Percentiles rank a stretch among this genome's conserved stretches.
Conservation (phyloP, 1,139 yeast species). For the Arxiozyma slooffiae region DNA sequence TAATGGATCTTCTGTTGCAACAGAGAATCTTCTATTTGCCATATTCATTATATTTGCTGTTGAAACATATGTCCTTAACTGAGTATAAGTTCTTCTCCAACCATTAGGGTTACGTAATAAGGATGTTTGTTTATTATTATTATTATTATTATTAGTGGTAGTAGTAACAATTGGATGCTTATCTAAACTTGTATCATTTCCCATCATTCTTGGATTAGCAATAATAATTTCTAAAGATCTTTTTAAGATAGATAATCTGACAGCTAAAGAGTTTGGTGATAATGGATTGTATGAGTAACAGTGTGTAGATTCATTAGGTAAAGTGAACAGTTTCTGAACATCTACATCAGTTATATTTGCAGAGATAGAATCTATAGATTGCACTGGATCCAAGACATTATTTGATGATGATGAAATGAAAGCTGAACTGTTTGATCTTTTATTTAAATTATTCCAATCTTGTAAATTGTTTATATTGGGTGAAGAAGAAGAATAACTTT, state of each 20-base stretch:
- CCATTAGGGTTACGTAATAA: not conserved
- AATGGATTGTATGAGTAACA: conserved; percentile 78
- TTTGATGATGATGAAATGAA: not conserved
- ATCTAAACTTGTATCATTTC: not conserved
- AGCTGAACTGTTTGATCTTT: not conserved
- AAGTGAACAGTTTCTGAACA: conserved; percentile 31
- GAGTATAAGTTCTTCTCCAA: conserved; percentile 2
- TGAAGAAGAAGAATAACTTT: not conserved
- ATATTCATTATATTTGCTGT: not conserved
- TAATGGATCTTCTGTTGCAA: conserved; percentile 2
- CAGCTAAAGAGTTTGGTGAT: conserved; percentile 70
- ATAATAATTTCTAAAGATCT: conserved; percentile 57
- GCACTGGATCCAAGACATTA: conserved; percentile 5
- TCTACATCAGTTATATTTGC: conserved; percentile 33
- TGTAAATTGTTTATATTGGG: not conserved
- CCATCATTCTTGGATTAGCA: conserved; percentile 24
- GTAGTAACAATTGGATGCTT: not conserved
- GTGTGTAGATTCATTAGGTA: conserved; percentile 64
- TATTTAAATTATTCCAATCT: not conserved
- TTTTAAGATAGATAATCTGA: conserved; percentile 63
- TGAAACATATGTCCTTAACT: conserved; percentile 3
- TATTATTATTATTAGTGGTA: not conserved
- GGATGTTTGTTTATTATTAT: not conserved
- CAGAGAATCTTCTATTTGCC: conserved; percentile 2
- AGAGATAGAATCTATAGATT: conserved; percentile 10